Percentiles rank a stretch among this genome's conserved stretches.
Conservation (phyloP, 176 grass and related monocot genomes). For the Stipa capillata region DNA sequence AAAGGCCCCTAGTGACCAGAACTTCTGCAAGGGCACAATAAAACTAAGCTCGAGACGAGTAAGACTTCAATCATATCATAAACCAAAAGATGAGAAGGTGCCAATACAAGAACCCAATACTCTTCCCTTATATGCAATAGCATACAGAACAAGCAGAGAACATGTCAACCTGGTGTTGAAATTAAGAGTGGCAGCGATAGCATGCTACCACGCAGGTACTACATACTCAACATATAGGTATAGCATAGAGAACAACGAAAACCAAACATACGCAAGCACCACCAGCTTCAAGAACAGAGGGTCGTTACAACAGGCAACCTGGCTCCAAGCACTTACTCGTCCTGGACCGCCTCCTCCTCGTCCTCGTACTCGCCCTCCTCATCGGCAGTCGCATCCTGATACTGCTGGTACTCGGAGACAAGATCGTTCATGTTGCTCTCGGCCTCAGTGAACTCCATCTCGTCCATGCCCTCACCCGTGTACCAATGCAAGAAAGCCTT, state of each 20-base stretch:
- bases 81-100: no score
- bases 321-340: conserved; percentile 23
- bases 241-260: neutral
- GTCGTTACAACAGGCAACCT: neutral
- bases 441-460: conserved; percentile 80
- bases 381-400: conserved; percentile 72
- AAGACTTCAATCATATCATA: no score
- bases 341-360: conserved; percentile 31
- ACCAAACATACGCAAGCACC: neutral
- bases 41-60: no score
- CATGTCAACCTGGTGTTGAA: conserved; percentile 2
- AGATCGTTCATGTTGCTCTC: conserved; percentile 92
- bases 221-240: conserved; percentile 26
- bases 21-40: no score
- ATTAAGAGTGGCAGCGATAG: conserved; percentile 20
- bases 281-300: neutral
- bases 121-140: conserved; percentile 2
- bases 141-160: neutral
- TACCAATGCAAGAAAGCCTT: conserved; percentile 96
- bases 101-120: conserved; percentile 13
- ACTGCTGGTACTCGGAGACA: conserved; percentile 79
- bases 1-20: no score
- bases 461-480: conserved; percentile 80
- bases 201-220: conserved; percentile 9
- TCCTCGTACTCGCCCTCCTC: conserved; percentile 74